Evolutionary conservation across 169 alveolate genomes (phyloP), one percentile per base, ranked within the genome.

Genomic region (Perkinsus olseni): DNA sequence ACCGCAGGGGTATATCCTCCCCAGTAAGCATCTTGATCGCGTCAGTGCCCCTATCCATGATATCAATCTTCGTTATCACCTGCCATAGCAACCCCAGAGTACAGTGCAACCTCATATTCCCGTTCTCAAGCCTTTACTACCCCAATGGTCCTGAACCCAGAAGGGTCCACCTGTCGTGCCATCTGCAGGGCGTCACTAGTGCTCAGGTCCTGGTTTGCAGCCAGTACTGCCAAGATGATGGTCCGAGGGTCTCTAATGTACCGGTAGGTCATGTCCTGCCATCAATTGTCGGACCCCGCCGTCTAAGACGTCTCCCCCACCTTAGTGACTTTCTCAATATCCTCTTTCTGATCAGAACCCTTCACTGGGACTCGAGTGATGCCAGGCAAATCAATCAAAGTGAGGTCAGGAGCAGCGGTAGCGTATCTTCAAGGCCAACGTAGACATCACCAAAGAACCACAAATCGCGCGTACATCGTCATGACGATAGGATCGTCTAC

Each of bases 301-400:
- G 3, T 6, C 11, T 8, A 24, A 13, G 17, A 24, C 0, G 82
- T 28, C 31, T 24, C 13, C 36, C 82, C 82, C 34, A 62, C 99
- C 95, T 98, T 97, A 0, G 99, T 98, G 91, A 98, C 96, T 93
- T 97, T 95, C 94, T 98, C 99, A 74, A 99, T 99, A 92, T 98
- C 98, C 95, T 98, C 99, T 21, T 98, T 97, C 95, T 99, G 99
- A 74, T 98, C 99, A 31, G 99, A 97, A 93, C 99, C 99, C 92
- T 97, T 97, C 38, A 98, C 93, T 31, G 99, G 99, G 20, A 99
- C 99, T 93, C 99, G 94, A 31, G 99, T 99, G 82, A 99, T 98
- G 74, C 99, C 99, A 31, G 99, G 99, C 82, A 99, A 96, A 96
- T 99, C 99, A 40, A 99, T 98, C 37, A 99, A 96, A 0, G 99